These are phyloP conservation scores for Hyaloscypha variabilis DNA, from an alignment of 495 filamentous ascomycete species.

Conservation along the genomic window DNA sequence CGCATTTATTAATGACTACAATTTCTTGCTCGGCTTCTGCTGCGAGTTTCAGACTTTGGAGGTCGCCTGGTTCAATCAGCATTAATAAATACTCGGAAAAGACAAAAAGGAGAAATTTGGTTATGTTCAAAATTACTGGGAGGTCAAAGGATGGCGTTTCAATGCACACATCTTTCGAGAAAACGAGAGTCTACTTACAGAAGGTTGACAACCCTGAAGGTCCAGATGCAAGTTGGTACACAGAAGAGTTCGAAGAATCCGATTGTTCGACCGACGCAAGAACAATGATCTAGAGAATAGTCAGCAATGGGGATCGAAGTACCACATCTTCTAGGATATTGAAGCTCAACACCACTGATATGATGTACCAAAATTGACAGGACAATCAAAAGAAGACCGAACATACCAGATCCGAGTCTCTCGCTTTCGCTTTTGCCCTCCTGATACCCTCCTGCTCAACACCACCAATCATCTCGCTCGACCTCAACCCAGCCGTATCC, in stretches of 20 bases:
- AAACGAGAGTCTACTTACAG: not conserved
- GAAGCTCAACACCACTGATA: too few relatives aligned
- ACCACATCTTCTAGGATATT: too few relatives aligned
- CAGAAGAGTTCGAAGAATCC: not conserved
- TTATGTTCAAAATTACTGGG: too few relatives aligned
- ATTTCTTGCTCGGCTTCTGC: conserved; percentile 62
- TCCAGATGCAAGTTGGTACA: not conserved
- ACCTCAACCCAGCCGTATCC: conserved; percentile 86
- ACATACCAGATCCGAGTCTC: conserved; percentile 84
- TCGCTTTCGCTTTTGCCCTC: conserved; percentile 77
- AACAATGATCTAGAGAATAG: not conserved
- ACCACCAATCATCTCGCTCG: conserved; percentile 56
- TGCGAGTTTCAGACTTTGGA: conserved; percentile 48
- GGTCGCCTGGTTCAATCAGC: conserved; percentile 44
- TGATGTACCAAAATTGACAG: not conserved
- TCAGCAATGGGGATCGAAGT: too few relatives aligned
- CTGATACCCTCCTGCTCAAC: conserved; percentile 92
- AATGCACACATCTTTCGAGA: too few relatives aligned
- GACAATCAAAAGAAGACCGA: conserved; percentile 54
- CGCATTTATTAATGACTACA: conserved; percentile 83
- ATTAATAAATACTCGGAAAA: too few relatives aligned
- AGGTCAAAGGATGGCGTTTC: too few relatives aligned
- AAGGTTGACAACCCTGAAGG: not conserved
- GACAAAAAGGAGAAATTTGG: too few relatives aligned
- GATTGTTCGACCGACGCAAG: not conserved